Base-by-base conservation (phyloP, 495 filamentous ascomycete species). In the Lineolata rhizophorae region DNA sequence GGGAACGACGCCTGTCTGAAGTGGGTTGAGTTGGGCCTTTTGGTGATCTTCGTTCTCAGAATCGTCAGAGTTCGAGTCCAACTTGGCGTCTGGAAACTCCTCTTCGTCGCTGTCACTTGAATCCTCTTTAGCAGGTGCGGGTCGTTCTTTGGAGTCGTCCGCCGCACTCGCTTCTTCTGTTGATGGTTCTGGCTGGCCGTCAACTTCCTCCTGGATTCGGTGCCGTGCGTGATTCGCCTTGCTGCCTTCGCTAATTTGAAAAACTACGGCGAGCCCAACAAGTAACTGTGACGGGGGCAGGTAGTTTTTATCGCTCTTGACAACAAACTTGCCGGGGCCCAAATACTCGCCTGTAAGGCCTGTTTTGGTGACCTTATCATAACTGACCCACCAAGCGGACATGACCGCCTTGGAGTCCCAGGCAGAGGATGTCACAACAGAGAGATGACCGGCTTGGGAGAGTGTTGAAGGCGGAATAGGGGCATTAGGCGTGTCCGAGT, bases 381-480 rank as follows among this genome's bases (percentile, higher is more conserved):
- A 72, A 30, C 71, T 63, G 0, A 82, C 83, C 87, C 87, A 97
- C 70, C 76, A 97, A 10, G 85, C 83, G 4, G 75, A 70, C 82
- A 94, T 90, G 6, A 76, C 69, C 3, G 82, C 83, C 53, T 95
- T 97, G 0, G 78, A 84, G 31, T 94, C 87, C 87, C 87, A 97
- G 1, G 83, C 84, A 29, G 51, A 72, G 1, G 82, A 93, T 19
- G 77, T 78, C 29, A 75, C 70, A 17, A 95, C 78, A 2, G 72
- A 71, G 12, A 94, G 46, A 31, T 67, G 74, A 1, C 87, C 87
- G 10, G 87, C 85, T 52, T 97, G 87, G 0, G 78, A 75, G 4
- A 97, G 55, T 0, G 87, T 94, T 5, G 78, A 80, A 3, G 87
- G 87, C 6, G 87, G 73, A 31, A 97, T 85, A 0, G 84, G 82